Conservation (phyloP, 1,284 basidiomycete species). For the Apiotrichum siamense region DNA sequence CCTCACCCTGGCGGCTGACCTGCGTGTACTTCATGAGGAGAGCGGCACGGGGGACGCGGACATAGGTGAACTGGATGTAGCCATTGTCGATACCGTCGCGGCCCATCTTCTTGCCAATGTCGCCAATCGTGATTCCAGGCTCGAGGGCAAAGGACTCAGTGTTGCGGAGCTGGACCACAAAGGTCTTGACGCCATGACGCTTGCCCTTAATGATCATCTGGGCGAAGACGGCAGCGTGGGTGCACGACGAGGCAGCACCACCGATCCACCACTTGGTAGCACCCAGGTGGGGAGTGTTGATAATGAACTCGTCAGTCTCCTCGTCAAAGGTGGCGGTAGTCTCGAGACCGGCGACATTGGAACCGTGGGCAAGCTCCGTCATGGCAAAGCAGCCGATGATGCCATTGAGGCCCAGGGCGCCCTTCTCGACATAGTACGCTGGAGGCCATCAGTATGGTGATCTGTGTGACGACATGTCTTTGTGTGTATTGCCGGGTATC, state of each 20-base stretch:
- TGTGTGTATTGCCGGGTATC: slow-evolving; percentile 20
- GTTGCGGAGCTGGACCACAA: slow-evolving; percentile 54
- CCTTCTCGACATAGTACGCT: slow-evolving; percentile 55
- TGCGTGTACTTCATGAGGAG: slow-evolving; percentile 60
- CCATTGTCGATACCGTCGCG: slow-evolving; percentile 68
- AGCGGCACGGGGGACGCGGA: slow-evolving; percentile 55
- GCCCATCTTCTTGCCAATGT: slow-evolving; percentile 58
- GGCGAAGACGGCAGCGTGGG: slow-evolving; percentile 56
- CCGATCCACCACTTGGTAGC: slow-evolving; percentile 58
- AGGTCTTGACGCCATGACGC: slow-evolving; percentile 55
- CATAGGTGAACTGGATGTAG: slow-evolving; percentile 75
- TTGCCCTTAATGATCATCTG: slow-evolving; percentile 54
- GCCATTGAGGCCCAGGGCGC: slow-evolving; percentile 53
- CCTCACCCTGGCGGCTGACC: slow-evolving; percentile 48
- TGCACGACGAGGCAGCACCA: slow-evolving; percentile 55
- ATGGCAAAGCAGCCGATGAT: slow-evolving; percentile 57
- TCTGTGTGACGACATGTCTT: slow-evolving; percentile 35
- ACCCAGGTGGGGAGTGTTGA: slow-evolving; percentile 53
- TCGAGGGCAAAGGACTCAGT: slow-evolving; percentile 50
- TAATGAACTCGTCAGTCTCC: slow-evolving; percentile 53
- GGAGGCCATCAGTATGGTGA: slow-evolving; percentile 5
- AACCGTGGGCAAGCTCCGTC: slow-evolving; percentile 51
- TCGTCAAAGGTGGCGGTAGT: slow-evolving; percentile 56
- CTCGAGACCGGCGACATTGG: slow-evolving; percentile 56
- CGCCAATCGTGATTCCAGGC: slow-evolving; percentile 55